These are phyloP conservation scores for Pseudocercospora crystallina DNA, from an alignment of 2,329 filamentous ascomycete genomes.

Conservation along the genomic window DNA sequence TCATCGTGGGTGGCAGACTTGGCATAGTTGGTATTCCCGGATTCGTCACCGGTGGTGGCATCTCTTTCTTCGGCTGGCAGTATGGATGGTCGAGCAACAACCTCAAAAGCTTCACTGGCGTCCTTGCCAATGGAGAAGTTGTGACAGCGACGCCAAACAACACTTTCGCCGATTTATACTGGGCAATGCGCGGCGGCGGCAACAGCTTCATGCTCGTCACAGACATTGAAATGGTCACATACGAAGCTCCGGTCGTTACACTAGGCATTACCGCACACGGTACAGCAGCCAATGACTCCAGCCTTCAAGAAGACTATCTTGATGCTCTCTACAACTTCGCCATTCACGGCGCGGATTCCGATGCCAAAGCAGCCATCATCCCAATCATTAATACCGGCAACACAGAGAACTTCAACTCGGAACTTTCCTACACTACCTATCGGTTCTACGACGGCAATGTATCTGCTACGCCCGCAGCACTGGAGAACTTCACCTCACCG, in stretches of 20 bases:
- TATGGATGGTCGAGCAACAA: constrained; percentile 9
- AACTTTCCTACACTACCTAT: constrained; percentile 2
- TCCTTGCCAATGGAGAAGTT: constrained; percentile 14
- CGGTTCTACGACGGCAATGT: constrained; percentile 5
- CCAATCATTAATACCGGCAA: constrained; percentile 1
- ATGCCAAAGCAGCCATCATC: constrained; percentile 1
- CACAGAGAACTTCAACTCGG: neutral
- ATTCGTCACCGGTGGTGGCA: constrained; percentile 25
- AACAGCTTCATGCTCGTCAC: constrained; percentile 21
- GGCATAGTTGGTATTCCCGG: constrained; percentile 24
- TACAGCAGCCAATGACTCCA: neutral
- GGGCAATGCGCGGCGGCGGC: constrained; percentile 19
- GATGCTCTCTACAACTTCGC: neutral
- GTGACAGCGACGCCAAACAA: constrained; percentile 9
- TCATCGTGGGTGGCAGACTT: constrained; percentile 10
- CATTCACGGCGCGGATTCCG: neutral
- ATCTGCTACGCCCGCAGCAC: neutral
- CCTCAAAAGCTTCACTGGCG: constrained; percentile 7
- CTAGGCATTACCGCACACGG: constrained; percentile 1
- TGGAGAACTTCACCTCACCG: neutral
- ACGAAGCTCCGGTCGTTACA: constrained; percentile 2
- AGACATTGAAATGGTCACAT: constrained; percentile 8
- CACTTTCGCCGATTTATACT: constrained; percentile 17
- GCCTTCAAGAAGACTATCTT: neutral
- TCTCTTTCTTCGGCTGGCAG: constrained; percentile 21